Evolutionary conservation across 345 rosid genomes (phyloP).

Genomic region (Populus nigra): DNA sequence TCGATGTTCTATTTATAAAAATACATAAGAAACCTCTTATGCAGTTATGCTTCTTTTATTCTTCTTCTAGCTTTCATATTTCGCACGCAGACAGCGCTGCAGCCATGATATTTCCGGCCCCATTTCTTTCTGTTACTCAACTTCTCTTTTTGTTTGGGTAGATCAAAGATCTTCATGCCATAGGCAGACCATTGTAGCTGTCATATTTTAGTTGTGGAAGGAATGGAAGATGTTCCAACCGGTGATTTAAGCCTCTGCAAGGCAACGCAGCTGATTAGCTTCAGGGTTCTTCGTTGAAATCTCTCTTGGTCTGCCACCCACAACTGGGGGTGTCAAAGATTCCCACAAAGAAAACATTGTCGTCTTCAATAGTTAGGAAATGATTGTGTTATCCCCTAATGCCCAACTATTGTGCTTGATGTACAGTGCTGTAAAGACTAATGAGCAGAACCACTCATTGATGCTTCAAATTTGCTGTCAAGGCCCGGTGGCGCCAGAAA

Average conservation of each 20-base stretch:
- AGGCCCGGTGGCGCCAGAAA: no score
- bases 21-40: conserved; percentile 2
- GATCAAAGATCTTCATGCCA: background rate
- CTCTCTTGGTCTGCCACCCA: background rate
- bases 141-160: background rate
- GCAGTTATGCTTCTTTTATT: background rate
- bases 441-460: background rate
- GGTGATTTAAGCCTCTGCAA: background rate
- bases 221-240: background rate
- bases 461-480: background rate
- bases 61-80: background rate
- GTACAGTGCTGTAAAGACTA: background rate
- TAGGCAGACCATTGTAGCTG: background rate
- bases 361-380: background rate
- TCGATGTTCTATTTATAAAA: conserved; percentile 19
- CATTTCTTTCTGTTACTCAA: background rate
- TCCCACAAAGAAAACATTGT: background rate
- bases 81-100: background rate
- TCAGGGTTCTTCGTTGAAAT: background rate
- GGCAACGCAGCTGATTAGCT: background rate
- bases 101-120: background rate
- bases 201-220: background rate
- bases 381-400: background rate
- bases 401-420: background rate
- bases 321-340: background rate